Evolutionary conservation across 257 asterid genomes (phyloP).

Genomic region (Solanum sejunctum): DNA sequence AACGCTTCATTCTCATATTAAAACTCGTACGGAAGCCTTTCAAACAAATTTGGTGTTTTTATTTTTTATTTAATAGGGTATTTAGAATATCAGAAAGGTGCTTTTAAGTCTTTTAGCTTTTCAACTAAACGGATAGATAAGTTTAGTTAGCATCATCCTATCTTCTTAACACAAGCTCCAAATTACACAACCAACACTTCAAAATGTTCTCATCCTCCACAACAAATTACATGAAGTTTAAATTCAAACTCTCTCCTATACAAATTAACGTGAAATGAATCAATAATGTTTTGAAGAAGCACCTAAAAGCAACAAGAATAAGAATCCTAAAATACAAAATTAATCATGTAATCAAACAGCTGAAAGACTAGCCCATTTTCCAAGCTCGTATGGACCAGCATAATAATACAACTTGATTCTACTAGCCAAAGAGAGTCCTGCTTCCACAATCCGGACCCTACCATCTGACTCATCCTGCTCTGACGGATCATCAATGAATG

Average conservation of each 20-base stretch:
- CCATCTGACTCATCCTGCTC: slow-evolving; percentile 71
- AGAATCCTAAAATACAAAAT: not conserved
- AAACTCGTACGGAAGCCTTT: not conserved
- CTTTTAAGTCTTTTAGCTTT: not conserved
- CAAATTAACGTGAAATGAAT: not conserved
- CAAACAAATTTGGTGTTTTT: not conserved
- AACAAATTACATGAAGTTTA: not conserved
- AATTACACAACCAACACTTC: not conserved
- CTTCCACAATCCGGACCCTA: slow-evolving; percentile 43
- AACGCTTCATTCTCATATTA: not conserved
- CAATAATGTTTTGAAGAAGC: not conserved
- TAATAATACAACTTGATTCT: slow-evolving; percentile 76
- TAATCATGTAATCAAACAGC: slow-evolving; percentile 35
- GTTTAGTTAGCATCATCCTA: not conserved
- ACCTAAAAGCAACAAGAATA: not conserved
- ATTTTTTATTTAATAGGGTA: not conserved
- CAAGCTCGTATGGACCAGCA: slow-evolving; percentile 84
- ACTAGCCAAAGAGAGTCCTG: slow-evolving; percentile 69
- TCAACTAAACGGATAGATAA: not conserved
- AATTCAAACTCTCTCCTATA: not conserved
- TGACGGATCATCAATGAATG: slow-evolving; percentile 66
- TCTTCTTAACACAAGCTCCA: not conserved
- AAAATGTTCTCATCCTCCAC: not conserved
- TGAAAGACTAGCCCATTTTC: slow-evolving; percentile 92
- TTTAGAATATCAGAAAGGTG: not conserved